Evolutionary conservation across 352 stramenopile species (phyloP).

Genomic region (Pythium brachiatum): DNA sequence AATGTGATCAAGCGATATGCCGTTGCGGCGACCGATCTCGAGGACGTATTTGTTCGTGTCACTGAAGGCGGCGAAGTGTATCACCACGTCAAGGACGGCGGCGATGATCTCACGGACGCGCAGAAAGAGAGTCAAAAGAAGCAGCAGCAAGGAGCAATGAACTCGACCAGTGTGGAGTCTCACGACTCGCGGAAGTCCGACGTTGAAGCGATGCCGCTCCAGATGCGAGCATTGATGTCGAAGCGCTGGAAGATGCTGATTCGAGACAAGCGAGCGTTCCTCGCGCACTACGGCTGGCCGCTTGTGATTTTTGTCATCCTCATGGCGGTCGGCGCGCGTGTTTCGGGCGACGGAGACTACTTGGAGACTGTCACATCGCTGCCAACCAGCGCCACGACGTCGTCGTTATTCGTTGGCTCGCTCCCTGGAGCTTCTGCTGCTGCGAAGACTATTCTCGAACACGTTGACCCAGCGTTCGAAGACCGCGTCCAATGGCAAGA

Average conservation of each 20-base stretch:
- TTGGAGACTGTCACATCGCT: conserved; percentile 57
- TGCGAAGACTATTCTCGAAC: conserved; percentile 21
- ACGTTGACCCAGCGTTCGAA: conserved; percentile 6
- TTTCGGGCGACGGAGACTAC: conserved; percentile 29
- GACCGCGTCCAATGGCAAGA: conserved; percentile 16
- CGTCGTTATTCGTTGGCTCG: conserved; percentile 43
- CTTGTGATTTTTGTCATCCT: conserved; percentile 59
- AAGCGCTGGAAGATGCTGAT: conserved; percentile 56
- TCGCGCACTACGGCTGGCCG: conserved; percentile 73
- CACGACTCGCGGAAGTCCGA: conserved; percentile 13
- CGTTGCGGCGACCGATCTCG: conserved; percentile 97
- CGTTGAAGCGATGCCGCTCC: conserved; percentile 29
- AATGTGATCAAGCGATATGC: conserved; percentile 92
- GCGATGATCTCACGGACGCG: neutral
- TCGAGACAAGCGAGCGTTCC: conserved; percentile 58
- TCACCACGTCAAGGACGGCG: conserved; percentile 61
- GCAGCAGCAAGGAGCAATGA: neutral
- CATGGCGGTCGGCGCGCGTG: conserved; percentile 40
- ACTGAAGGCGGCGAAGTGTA: conserved; percentile 77
- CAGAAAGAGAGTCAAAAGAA: conserved; percentile 20
- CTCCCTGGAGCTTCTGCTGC: conserved; percentile 8
- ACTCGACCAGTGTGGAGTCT: conserved; percentile 16
- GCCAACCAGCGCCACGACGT: conserved; percentile 29
- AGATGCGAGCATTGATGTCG: conserved; percentile 48
- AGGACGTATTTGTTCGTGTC: conserved; percentile 98